Conservation (phyloP, 169 alveolate species). For the Cryptosporidium tyzzeri region DNA sequence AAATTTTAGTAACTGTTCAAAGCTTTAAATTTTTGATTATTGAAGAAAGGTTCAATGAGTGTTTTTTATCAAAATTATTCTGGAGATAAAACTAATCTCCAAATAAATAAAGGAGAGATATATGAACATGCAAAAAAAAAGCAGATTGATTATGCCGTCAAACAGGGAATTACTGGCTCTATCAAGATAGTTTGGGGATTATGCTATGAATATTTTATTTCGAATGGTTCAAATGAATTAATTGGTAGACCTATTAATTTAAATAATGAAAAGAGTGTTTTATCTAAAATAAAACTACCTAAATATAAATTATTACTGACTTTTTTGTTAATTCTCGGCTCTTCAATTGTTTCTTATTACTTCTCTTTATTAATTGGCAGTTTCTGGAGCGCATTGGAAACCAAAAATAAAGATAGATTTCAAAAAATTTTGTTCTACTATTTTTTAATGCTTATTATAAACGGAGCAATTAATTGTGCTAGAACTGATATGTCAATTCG, state of each 20-base stretch:
- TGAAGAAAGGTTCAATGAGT: background rate
- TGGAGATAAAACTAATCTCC: background rate
- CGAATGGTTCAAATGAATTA: slow-evolving; percentile 12
- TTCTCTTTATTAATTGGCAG: slow-evolving; percentile 34
- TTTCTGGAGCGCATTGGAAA: slow-evolving; percentile 61
- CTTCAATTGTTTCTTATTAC: slow-evolving; percentile 31
- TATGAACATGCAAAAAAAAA: slow-evolving; percentile 5
- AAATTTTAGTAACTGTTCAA: no score
- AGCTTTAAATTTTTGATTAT: background rate
- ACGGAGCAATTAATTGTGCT: slow-evolving; percentile 29
- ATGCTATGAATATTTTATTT: slow-evolving; percentile 29
- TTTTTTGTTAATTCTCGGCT: slow-evolving; percentile 7
- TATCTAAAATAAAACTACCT: slow-evolving; percentile 10
- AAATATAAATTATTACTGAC: slow-evolving; percentile 21
- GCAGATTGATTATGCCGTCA: slow-evolving; percentile 45
- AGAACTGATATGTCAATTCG: slow-evolving; percentile 39
- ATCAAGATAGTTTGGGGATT: slow-evolving; percentile 2
- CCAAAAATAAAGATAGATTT: slow-evolving; percentile 24
- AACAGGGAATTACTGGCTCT: slow-evolving; percentile 64
- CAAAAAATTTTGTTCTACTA: slow-evolving; percentile 27
- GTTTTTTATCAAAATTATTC: background rate
- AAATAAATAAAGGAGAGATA: background rate
- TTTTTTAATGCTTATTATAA: slow-evolving; percentile 15
- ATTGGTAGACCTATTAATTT: background rate
- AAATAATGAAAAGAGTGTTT: background rate